Base-by-base conservation (phyloP, 2,329 filamentous ascomycete genomes). In the Xylaria digitata region DNA sequence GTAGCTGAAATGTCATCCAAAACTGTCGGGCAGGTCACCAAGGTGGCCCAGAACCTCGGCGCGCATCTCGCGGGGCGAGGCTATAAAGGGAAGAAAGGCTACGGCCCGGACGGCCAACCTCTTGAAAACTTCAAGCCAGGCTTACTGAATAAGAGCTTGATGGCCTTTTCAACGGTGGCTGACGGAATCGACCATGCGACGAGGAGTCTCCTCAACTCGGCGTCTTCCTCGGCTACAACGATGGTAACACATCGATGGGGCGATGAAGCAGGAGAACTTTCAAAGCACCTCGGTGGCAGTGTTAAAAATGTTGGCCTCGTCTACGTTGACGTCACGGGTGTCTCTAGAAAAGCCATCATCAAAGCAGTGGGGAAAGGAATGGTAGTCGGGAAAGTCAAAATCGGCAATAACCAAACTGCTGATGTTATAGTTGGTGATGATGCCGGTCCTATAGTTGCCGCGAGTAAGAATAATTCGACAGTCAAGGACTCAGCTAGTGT, bases 331-430 rank as follows among this genome's bases (percentile, higher is more conserved):
- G 95, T 96, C 1, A 91, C 94, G 0, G 96, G 96, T 42, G 96
- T 99, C 1, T 97, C 92, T 62, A 86, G 96, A 48, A 89, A 90
- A 68, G 96, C 96, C 0, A 89, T 99, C 49, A 87, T 99, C 77
- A 99, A 97, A 84, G 93, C 91, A 48, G 96, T 98, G 1, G 96
- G 94, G 21, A 97, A 97, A 83, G 94, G 96, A 46, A 98, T 99
- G 96, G 90, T 96, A 0, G 89, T 96, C 5, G 93, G 93, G 42
- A 89, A 89, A 71, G 92, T 95, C 65, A 90, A 90, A 43, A 92
- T 91, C 4, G 88, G 91, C 1, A 87, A 93, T 71, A 84, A 93
- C 21, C 66, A 72, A 52, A 72, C 70, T 2, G 70, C 68, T 9
- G 65, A 72, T 53, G 85, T 95, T 55, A 90, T 94, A 21, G 91